Evolutionary conservation across 2,329 filamentous ascomycete species (phyloP).

Genomic region (Coleophoma cylindrospora): DNA sequence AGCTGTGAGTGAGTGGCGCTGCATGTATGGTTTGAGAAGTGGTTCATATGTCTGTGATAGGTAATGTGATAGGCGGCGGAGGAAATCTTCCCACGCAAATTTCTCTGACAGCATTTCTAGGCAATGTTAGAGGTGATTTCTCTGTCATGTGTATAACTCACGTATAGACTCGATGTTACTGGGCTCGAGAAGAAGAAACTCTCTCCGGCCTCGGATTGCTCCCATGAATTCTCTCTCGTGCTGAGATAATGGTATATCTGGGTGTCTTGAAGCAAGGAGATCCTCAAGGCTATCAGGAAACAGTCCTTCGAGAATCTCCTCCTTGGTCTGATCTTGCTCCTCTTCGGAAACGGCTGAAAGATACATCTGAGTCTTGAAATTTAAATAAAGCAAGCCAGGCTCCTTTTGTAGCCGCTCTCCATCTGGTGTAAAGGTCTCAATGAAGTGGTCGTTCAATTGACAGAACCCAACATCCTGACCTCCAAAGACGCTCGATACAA

Average conservation of each 20-base stretch:
- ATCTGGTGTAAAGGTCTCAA: constrained; percentile 58
- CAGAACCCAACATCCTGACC: constrained; percentile 60
- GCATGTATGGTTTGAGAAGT: constrained; percentile 40
- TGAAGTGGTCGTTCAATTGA: constrained; percentile 57
- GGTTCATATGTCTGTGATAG: constrained; percentile 53
- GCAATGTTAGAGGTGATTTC: constrained; percentile 6
- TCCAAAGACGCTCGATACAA: constrained; percentile 58
- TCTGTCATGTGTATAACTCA: constrained; percentile 23
- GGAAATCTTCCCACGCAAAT: constrained; percentile 60
- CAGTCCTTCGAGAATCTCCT: constrained; percentile 52
- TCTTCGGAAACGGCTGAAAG: constrained; percentile 55
- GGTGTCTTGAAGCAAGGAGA: constrained; percentile 46
- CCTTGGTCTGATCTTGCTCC: constrained; percentile 40
- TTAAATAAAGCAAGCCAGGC: constrained; percentile 55
- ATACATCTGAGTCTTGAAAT: constrained; percentile 64
- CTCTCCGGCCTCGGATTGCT: constrained; percentile 45
- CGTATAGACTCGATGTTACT: constrained; percentile 34
- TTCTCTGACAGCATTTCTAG: constrained; percentile 44
- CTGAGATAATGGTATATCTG: constrained; percentile 47
- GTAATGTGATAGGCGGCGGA: constrained; percentile 52
- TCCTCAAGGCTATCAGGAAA: constrained; percentile 54
- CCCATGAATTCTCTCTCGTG: constrained; percentile 57
- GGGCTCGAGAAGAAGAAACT: constrained; percentile 50
- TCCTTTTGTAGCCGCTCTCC: constrained; percentile 52
- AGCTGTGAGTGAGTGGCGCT: constrained; percentile 21